Evolutionary conservation across 208 protist species (phyloP), one percentile per base, ranked within the genome.

Genomic region (Porcisia deanei): DNA sequence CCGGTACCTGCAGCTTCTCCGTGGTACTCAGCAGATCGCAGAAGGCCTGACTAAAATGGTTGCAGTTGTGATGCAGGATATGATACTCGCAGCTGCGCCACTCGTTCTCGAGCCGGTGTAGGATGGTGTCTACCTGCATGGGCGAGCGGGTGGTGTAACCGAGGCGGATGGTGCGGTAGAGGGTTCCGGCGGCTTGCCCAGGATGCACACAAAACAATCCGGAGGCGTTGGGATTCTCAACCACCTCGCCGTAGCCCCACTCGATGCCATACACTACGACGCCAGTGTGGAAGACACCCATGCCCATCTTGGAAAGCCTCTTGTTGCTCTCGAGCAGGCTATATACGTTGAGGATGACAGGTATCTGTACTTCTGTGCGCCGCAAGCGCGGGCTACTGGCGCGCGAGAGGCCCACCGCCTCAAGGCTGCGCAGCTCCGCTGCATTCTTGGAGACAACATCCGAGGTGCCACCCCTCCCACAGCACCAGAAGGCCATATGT

Each of bases 11-110:
- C 30, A 96, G 77, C 76, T 91, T 91, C 79, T 95, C 84, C 16
- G 81, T 76, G 3, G 93, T 96, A n/a, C 83, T 88, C 34, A 98
- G 85, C 16, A 92, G 58, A 59, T 94, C 84, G 80, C 89, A 95
- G 67, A 98, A 88, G 34, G 71, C 69, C 81, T 95, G 85, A 10
- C 91, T 86, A 80, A 97, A 98, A 82, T 98, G 93, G 64, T 98
- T 98, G 86, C 94, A 98, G 85, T 98, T 98, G 85, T 89, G 87
- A 77, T 92, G 84, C 30, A 98, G 83, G 67, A 98, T 91, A 82
- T 97, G 91, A 75, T 98, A 98, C 25, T 96, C 91, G 59, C 73
- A 43, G 77, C 91, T 96, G 55, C 83, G 78, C 92, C 94, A 97
- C 79, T 97, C 94, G 65, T 93, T 96, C 71, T 96, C 91, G 4